Percentiles rank a stretch among this genome's conserved stretches.
These are phyloP conservation scores for Udeniomyces megalosporus DNA, from an alignment of 768 basidiomycete genomes.

Conservation along the genomic window DNA sequence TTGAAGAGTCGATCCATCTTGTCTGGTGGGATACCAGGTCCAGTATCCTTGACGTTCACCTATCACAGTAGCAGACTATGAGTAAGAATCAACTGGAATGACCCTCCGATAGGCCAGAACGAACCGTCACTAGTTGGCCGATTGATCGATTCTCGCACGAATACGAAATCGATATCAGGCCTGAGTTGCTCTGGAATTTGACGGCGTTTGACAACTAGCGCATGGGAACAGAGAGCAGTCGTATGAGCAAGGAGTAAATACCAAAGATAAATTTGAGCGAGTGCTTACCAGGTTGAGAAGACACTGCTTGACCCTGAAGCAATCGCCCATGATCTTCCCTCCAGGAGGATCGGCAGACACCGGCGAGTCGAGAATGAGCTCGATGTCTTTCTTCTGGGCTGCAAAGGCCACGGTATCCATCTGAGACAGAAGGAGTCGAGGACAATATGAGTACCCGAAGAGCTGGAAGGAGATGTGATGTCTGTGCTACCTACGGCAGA, in stretches of 20 bases:
- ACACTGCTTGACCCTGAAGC: slow-evolving; percentile 5
- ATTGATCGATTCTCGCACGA: neutral
- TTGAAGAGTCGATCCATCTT: too few relatives aligned
- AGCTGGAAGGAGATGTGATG: neutral
- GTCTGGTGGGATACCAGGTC: too few relatives aligned
- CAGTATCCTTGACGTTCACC: slow-evolving; percentile 6
- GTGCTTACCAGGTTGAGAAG: neutral
- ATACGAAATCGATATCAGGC: neutral
- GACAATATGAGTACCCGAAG: neutral
- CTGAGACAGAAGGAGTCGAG: neutral
- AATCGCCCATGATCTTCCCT: neutral
- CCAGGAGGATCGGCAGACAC: neutral
- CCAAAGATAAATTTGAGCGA: neutral
- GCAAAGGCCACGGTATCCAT: slow-evolving; percentile 1
- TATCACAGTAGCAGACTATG: too few relatives aligned
- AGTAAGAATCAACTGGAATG: too few relatives aligned
- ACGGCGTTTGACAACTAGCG: neutral
- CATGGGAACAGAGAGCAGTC: neutral
- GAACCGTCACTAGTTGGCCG: neutral
- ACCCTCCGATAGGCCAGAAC: too few relatives aligned
- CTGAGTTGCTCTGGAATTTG: neutral
- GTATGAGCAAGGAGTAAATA: too few relatives aligned
- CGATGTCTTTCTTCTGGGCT: neutral
- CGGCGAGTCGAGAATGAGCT: slow-evolving; percentile 1
- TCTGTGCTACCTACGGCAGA: neutral